Evolutionary conservation across 495 filamentous ascomycete species (phyloP).

Genomic region (Tirmania nivea): DNA sequence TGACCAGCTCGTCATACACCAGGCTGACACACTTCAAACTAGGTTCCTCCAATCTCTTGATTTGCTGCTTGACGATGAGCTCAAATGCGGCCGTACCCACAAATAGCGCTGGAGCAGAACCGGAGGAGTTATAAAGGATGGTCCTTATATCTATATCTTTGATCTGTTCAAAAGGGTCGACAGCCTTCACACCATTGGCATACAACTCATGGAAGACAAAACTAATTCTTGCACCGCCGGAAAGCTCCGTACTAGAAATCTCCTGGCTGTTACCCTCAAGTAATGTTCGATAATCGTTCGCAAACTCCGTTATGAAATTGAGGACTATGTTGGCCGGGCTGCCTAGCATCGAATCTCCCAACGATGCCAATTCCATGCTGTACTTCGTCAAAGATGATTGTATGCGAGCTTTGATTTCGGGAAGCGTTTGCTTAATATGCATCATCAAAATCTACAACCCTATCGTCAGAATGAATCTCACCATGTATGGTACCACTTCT

Average conservation of each 20-base stretch:
- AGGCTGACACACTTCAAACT: slow-evolving; percentile 90
- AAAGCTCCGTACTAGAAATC: slow-evolving; percentile 79
- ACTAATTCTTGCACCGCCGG: slow-evolving; percentile 92
- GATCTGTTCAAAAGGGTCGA: slow-evolving; percentile 92
- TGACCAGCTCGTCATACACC: slow-evolving; percentile 93
- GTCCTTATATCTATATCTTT: slow-evolving; percentile 97
- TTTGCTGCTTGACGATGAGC: slow-evolving; percentile 95
- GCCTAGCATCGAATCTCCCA: slow-evolving; percentile 90
- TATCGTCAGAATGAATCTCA: slow-evolving; percentile 1
- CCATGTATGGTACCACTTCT: not conserved
- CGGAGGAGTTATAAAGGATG: slow-evolving; percentile 94
- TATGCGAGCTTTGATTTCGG: slow-evolving; percentile 94
- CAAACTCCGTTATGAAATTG: slow-evolving; percentile 97
- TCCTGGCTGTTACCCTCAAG: slow-evolving; percentile 93
- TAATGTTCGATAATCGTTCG: slow-evolving; percentile 88
- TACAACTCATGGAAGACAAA: slow-evolving; percentile 99
- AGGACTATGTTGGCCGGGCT: slow-evolving; percentile 91
- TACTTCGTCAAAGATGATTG: slow-evolving; percentile 85
- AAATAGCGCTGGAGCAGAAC: slow-evolving; percentile 89
- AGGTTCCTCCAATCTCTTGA: slow-evolving; percentile 88
- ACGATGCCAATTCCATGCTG: slow-evolving; percentile 48
- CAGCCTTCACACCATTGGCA: slow-evolving; percentile 91
- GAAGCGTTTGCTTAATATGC: slow-evolving; percentile 99
- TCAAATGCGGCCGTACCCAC: slow-evolving; percentile 96
- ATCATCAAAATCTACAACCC: slow-evolving; percentile 77